A percentile compares a stretch with the other conserved stretches of the same genome.
Conservation (phyloP, 2,329 filamentous ascomycete genomes). For the Trichophaea hybrida region DNA sequence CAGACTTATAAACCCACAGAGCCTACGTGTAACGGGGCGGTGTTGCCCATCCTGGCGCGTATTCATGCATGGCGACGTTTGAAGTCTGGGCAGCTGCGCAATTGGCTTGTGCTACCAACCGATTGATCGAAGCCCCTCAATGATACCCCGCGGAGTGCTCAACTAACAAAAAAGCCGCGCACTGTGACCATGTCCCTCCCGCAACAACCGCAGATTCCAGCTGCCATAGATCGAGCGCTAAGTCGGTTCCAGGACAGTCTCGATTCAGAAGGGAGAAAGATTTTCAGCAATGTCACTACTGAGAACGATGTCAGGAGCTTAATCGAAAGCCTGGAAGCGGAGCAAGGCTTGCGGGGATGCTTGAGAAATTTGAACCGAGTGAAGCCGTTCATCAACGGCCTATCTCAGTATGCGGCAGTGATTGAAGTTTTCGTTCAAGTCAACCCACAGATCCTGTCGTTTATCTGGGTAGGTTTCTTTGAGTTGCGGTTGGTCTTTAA, state of each 20-base stretch:
- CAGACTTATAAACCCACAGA: too few species aligned
- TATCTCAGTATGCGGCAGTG: constrained; percentile 9
- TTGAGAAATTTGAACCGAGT: constrained; percentile 7
- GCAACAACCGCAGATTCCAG: background rate
- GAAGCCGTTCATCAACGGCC: constrained; percentile 8
- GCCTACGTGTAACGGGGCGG: too few species aligned
- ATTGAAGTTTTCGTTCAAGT: constrained; percentile 13
- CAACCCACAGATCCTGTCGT: constrained; percentile 10
- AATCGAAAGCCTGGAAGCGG: constrained; percentile 1
- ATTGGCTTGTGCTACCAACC: background rate
- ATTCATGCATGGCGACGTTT: too few species aligned
- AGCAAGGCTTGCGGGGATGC: constrained; percentile 2
- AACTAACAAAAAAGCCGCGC: too few species aligned
- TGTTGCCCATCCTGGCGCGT: too few species aligned
- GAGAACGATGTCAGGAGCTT: constrained; percentile 8
- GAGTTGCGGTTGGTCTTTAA: too few species aligned
- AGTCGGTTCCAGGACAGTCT: constrained; percentile 2
- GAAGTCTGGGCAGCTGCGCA: too few species aligned
- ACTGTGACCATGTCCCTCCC: background rate
- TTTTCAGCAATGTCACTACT: constrained; percentile 1
- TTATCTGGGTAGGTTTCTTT: constrained; percentile 5
- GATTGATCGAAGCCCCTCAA: background rate
- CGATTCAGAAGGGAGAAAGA: constrained; percentile 3
- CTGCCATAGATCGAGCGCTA: constrained; percentile 4
- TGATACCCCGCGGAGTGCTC: too few species aligned